Percentiles rank a stretch among this genome's conserved stretches.
These are phyloP conservation scores for Sinapis alba DNA, from an alignment of 441 rosid genomes.

Conservation along the genomic window DNA sequence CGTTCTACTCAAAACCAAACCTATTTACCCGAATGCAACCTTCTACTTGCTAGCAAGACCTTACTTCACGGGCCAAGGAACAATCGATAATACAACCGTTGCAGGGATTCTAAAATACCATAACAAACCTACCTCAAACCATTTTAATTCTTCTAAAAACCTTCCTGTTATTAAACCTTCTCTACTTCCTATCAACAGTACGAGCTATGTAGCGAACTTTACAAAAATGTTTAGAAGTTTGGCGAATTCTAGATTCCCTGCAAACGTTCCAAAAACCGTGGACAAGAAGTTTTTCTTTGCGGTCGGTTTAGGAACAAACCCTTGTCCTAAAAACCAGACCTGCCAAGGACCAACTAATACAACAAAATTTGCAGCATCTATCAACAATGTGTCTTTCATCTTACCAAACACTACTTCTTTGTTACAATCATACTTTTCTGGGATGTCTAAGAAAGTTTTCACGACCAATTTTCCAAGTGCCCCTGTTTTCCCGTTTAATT, in stretches of 20 bases:
- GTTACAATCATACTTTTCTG: constrained; percentile 51
- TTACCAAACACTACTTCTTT: constrained; percentile 51
- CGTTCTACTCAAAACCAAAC: constrained; percentile 62
- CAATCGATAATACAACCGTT: constrained; percentile 64
- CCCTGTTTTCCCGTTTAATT: constrained; percentile 56
- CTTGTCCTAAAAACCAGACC: constrained; percentile 64
- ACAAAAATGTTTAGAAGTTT: constrained; percentile 50
- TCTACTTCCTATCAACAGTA: constrained; percentile 58
- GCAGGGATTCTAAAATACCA: constrained; percentile 70
- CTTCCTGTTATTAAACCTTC: constrained; percentile 40
- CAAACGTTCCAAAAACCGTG: constrained; percentile 53
- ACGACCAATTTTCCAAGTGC: constrained; percentile 55
- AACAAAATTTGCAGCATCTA: constrained; percentile 59
- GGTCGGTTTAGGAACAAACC: constrained; percentile 58
- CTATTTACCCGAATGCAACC: constrained; percentile 47
- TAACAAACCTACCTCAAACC: not conserved
- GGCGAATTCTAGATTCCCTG: constrained; percentile 52
- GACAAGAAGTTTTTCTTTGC: constrained; percentile 54
- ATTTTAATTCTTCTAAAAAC: constrained; percentile 24
- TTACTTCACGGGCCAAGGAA: constrained; percentile 63
- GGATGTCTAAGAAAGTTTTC: constrained; percentile 49
- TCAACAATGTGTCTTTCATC: constrained; percentile 60
- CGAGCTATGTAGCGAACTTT: constrained; percentile 49
- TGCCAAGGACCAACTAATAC: constrained; percentile 71
- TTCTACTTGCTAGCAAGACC: constrained; percentile 74